These are phyloP conservation scores for Taphrina wiesneri DNA, from an alignment of 1,139 yeast species.

Conservation along the genomic window DNA sequence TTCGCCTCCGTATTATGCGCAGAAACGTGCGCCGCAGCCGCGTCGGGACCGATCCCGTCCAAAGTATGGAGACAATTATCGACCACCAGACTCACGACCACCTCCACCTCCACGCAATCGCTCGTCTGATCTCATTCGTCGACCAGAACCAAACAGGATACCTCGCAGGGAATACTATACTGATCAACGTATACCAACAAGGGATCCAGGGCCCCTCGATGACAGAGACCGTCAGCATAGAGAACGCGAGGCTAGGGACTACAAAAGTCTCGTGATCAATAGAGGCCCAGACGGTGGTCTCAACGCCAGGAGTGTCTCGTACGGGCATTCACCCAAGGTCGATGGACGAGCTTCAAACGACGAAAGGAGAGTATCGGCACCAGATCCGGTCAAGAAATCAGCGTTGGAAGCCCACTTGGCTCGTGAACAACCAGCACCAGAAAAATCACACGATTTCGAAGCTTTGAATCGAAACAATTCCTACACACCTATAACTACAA, in stretches of 20 bases:
- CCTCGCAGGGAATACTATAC: slow-evolving; percentile 6
- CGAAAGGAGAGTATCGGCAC: background rate
- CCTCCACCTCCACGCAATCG: background rate
- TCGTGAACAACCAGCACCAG: background rate
- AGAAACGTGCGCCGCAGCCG: slow-evolving; percentile 13
- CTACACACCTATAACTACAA: background rate
- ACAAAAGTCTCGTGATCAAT: background rate
- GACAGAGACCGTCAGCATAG: background rate
- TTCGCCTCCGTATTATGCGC: slow-evolving; percentile 2
- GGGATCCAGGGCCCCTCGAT: background rate
- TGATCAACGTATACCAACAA: background rate
- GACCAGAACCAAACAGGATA: slow-evolving; percentile 4
- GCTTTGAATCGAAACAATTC: background rate
- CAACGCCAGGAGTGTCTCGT: background rate
- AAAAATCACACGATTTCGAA: background rate
- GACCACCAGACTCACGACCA: background rate
- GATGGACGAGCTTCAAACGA: background rate
- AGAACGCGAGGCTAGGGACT: slow-evolving; percentile 18
- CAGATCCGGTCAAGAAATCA: background rate
- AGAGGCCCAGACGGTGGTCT: background rate
- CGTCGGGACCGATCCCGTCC: slow-evolving; percentile 2
- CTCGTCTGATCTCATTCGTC: slow-evolving; percentile 20
- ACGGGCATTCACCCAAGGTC: background rate
- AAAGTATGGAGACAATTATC: background rate
- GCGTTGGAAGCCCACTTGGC: background rate